A percentile compares a stretch with the other conserved stretches of the same genome.
Conservation (phyloP, 352 stramenopile genomes). For the Phytophthora syringae region DNA sequence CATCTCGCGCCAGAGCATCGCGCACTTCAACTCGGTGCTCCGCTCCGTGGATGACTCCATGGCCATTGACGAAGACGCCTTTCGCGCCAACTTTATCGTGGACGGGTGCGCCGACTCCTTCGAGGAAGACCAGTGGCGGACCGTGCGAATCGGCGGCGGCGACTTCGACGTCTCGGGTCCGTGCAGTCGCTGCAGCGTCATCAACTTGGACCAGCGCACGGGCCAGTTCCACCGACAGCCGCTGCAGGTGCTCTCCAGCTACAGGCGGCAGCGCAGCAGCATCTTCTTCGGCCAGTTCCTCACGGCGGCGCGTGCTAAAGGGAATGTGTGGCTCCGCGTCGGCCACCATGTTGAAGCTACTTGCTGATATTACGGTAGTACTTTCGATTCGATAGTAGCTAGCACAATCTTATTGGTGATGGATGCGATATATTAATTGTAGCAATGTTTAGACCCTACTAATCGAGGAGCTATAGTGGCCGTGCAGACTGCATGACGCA, state of each 20-base stretch:
- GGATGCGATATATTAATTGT: too few species aligned
- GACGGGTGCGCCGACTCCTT: conserved; percentile 68
- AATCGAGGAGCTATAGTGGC: too few species aligned
- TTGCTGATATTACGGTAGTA: not conserved
- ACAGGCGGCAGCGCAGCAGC: conserved; percentile 69
- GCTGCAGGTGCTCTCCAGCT: conserved; percentile 78
- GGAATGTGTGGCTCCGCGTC: conserved; percentile 47
- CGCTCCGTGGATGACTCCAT: conserved; percentile 31
- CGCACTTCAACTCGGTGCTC: conserved; percentile 55
- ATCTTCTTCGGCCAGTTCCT: conserved; percentile 91
- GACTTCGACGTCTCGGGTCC: conserved; percentile 68
- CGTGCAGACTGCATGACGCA: too few species aligned
- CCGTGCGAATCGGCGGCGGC: conserved; percentile 46
- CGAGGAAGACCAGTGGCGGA: conserved; percentile 76
- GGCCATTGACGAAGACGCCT: conserved; percentile 63
- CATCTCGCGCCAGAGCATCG: conserved; percentile 66
- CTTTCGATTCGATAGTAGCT: too few species aligned
- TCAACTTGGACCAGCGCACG: conserved; percentile 84
- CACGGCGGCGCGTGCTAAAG: conserved; percentile 4
- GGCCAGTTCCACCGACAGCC: conserved; percentile 57
- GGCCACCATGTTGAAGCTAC: conserved; percentile 35
- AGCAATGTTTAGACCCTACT: too few species aligned
- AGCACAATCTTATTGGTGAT: too few species aligned
- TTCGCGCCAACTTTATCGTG: conserved; percentile 78
- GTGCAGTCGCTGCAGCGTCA: conserved; percentile 82